Base-by-base conservation (phyloP, 257 asterid genomes). In the Nicotiana tomentosiformis region DNA sequence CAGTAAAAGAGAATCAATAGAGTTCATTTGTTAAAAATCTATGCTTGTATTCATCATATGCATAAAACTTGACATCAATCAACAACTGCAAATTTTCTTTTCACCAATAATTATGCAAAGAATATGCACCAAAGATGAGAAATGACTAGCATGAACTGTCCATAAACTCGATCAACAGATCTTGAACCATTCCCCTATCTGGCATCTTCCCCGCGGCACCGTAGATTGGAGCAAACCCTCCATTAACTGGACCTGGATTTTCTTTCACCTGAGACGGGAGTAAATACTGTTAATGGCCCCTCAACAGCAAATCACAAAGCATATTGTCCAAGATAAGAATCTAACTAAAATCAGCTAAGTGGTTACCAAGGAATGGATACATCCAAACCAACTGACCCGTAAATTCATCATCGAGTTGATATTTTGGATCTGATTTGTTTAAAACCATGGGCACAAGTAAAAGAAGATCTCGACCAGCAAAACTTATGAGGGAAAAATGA, bases 191-290 rank as follows among this genome's bases (percentile, higher is more conserved):
- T 70, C 82, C 98, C 91, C 99, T 91, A 87, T 96, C 99, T 1
- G 99, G 98, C 92, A 96, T 93, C 90, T 87, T 94, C 43, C 98
- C 99, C 5, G 99, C 99, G 37, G 99, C 99, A 53, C 99, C 99
- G 68, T 94, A 96, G 87, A 96, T 90, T 39, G 99, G 99, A 80
- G 99, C 98, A 81, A 94, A 91, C 87, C 99, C 98, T 86, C 98
- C 99, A 46, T 78, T 89, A 10, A 90, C 79, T 23, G 98, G 99
- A 37, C 99, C 98, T 62, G 99, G 99, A 84, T 94, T 96, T 82
- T 91, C 93, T 82, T 91, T 93, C 58, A 96, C 99, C 98, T 96
- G 91, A 85, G 46, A 84, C 81, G n/a, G 51, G 46, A 23, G 66
- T 80, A 80, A 67, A 55, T 43, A 49, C 29, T 26, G 33, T 76